These are phyloP conservation scores for Fraxinus angustifolia DNA, from an alignment of 305 asterid species.

Conservation along the genomic window DNA sequence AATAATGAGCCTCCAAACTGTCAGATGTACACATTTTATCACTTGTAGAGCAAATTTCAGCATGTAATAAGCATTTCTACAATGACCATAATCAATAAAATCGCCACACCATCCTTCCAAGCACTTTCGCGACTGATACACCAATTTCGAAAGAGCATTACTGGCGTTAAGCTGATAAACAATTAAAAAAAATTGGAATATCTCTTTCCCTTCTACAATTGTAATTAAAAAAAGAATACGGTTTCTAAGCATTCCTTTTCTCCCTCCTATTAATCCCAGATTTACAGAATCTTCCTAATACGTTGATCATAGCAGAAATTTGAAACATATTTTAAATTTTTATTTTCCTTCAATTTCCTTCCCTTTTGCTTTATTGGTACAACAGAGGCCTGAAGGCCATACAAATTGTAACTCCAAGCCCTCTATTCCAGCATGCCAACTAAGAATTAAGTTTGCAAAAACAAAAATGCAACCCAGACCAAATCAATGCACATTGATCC, in stretches of 20 bases:
- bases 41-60: background rate
- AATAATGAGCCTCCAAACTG: background rate
- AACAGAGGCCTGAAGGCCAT: background rate
- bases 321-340: background rate
- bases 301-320: background rate
- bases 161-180: background rate
- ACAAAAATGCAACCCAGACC: background rate
- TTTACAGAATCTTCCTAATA: background rate
- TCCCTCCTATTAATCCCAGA: background rate
- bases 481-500: background rate
- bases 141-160: background rate
- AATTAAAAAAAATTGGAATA: background rate
- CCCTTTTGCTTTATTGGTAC: background rate
- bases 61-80: background rate
- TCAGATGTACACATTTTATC: background rate
- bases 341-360: background rate
- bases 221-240: background rate
- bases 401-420: slow-evolving; percentile 1
- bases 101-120: background rate
- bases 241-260: background rate
- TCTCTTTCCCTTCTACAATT: background rate
- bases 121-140: background rate
- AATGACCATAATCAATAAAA: background rate
- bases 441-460: background rate
- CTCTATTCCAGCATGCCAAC: background rate